Evolutionary conservation across 371 early-diverging fungal genomes (phyloP).

Genomic region (Polyrhizophydium stewartii): DNA sequence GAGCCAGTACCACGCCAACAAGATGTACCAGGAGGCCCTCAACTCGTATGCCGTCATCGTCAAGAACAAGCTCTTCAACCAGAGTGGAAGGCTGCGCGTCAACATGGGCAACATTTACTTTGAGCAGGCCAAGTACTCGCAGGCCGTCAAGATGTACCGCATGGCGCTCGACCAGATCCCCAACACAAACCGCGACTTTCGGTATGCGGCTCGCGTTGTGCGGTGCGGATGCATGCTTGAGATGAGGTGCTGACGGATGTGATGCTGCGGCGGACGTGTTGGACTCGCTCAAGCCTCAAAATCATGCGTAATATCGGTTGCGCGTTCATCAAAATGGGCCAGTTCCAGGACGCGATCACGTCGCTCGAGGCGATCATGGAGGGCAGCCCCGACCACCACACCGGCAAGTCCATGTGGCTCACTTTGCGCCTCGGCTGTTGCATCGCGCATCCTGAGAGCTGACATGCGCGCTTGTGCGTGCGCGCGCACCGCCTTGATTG

Average conservation of each 20-base stretch:
- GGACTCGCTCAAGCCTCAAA: slow-evolving; percentile 38
- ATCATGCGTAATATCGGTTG: slow-evolving; percentile 52
- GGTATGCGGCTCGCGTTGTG: slow-evolving; percentile 15
- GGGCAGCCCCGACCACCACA: slow-evolving; percentile 43
- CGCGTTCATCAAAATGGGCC: slow-evolving; percentile 47
- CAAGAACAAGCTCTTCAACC: slow-evolving; percentile 53
- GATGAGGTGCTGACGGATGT: too few species aligned
- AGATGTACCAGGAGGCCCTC: slow-evolving; percentile 53
- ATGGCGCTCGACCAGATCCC: slow-evolving; percentile 59
- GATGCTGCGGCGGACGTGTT: too few species aligned
- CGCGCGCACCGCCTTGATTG: not conserved
- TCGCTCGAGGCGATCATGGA: slow-evolving; percentile 54
- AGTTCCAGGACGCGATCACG: slow-evolving; percentile 52
- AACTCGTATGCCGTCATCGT: slow-evolving; percentile 47
- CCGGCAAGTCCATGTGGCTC: slow-evolving; percentile 19
- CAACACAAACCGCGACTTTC: slow-evolving; percentile 36
- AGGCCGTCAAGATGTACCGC: slow-evolving; percentile 57
- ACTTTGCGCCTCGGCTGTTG: not conserved
- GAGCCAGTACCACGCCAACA: slow-evolving; percentile 40
- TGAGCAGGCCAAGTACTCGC: slow-evolving; percentile 43
- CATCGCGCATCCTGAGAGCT: not conserved
- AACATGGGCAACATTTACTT: slow-evolving; percentile 60
- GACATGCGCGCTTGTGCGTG: not conserved
- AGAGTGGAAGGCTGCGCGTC: slow-evolving; percentile 46
- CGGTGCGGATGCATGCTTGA: too few species aligned